phyloP scores from a whole-genome alignment of 2,329 filamentous ascomycete species.

The Alternaria triticimaculans region DNA sequence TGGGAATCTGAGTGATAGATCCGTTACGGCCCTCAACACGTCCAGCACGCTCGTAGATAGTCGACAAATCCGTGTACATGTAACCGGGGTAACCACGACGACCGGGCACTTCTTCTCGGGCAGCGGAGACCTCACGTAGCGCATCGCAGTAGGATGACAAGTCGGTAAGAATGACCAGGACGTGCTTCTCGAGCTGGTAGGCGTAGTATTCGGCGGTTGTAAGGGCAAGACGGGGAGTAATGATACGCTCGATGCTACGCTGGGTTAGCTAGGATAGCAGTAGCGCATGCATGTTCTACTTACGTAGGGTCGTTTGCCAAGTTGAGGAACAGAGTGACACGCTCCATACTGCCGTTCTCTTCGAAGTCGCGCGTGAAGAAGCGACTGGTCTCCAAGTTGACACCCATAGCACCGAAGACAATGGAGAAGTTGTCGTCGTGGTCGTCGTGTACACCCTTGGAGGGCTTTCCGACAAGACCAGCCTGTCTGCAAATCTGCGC shows the following conservation, averaged over 20 bases:
- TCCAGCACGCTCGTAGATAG: slow-evolving; percentile 98
- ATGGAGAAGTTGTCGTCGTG: slow-evolving; percentile 99
- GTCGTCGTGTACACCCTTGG: slow-evolving; percentile 93
- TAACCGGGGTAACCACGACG: slow-evolving; percentile 99
- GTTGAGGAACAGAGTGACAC: slow-evolving; percentile 96
- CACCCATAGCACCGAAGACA: slow-evolving; percentile 99
- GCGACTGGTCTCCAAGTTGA: slow-evolving; percentile 97
- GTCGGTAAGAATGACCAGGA: slow-evolving; percentile 97
- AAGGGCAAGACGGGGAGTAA: slow-evolving; percentile 95
- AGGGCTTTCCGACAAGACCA: slow-evolving; percentile 87
- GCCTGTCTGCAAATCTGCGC: slow-evolving; percentile 99
- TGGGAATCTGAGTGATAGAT: slow-evolving; percentile 98
- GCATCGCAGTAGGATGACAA: slow-evolving; percentile 98
- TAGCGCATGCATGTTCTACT: slow-evolving; percentile 47
- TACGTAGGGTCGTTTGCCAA: slow-evolving; percentile 98
- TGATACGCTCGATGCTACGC: slow-evolving; percentile 94
- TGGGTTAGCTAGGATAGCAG: slow-evolving; percentile 23
- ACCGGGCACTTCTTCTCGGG: slow-evolving; percentile 97
- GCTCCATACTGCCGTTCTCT: slow-evolving; percentile 98
- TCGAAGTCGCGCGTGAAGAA: slow-evolving; percentile 99
- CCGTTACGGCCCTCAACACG: slow-evolving; percentile 97
- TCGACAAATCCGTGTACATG: slow-evolving; percentile 99
- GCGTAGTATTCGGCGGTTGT: slow-evolving; percentile 99
- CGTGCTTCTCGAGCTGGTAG: slow-evolving; percentile 99
- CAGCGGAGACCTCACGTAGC: slow-evolving; percentile 96